Conservation (phyloP, 805 yeast species). For the Zygosaccharomyces bailii region DNA sequence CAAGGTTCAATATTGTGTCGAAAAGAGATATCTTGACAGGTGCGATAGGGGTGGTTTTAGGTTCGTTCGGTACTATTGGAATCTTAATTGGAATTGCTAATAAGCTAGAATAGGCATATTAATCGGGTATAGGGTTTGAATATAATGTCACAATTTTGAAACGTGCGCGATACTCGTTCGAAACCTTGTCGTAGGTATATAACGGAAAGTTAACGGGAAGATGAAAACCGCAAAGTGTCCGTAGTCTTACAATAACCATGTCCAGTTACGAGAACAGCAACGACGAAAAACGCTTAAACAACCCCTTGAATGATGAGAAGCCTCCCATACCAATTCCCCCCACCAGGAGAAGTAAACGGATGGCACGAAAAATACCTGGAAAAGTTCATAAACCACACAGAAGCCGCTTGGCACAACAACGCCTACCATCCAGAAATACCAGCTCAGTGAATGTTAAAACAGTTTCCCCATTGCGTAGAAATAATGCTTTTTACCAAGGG, state of each 20-base stretch:
- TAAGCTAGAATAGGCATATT: conserved; percentile 15
- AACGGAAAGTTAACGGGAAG: no score
- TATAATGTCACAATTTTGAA: conserved; percentile 5
- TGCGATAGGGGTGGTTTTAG: conserved; percentile 20
- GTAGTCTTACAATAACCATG: neutral
- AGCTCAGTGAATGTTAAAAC: neutral
- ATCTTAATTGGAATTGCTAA: conserved; percentile 24
- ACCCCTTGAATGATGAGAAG: neutral
- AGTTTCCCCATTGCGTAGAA: neutral
- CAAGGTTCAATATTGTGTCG: conserved; percentile 6
- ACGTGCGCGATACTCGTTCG: neutral
- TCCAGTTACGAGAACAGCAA: neutral
- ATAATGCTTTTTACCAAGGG: conserved; percentile 25
- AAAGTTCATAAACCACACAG: conserved; percentile 8
- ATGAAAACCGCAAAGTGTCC: neutral
- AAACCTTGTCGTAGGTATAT: neutral
- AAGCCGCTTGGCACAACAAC: neutral
- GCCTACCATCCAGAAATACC: neutral
- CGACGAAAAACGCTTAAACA: neutral
- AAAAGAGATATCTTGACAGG: conserved; percentile 5
- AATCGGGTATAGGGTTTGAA: conserved; percentile 1
- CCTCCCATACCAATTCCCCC: neutral
- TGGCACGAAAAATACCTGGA: conserved; percentile 2
- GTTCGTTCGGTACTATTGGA: conserved; percentile 25
- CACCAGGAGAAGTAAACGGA: neutral